These are phyloP conservation scores for Tuber indicum DNA, from an alignment of 495 filamentous ascomycete species.

Conservation along the genomic window DNA sequence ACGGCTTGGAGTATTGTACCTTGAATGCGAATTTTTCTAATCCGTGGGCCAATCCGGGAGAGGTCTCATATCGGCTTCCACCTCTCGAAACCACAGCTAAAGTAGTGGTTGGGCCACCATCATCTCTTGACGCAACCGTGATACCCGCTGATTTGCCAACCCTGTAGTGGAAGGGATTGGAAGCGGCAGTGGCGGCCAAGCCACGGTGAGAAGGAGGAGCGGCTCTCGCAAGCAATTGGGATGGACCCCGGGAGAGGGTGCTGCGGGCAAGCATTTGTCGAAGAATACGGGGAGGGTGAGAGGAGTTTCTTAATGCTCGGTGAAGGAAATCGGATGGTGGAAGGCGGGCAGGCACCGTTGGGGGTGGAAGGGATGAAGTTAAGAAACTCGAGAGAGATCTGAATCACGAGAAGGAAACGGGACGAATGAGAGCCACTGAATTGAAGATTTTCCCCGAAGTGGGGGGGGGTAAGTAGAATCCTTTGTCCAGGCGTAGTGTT, in stretches of 20 bases:
- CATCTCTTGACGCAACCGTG: conserved; percentile 84
- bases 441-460: conserved; percentile 23
- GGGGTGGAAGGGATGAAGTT: conserved; percentile 7
- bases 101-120: conserved; percentile 77
- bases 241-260: conserved; percentile 28
- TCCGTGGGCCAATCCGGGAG: conserved; percentile 81
- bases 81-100: conserved; percentile 87
- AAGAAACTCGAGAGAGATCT: conserved; percentile 8
- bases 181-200: conserved; percentile 71
- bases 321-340: conserved; percentile 12
- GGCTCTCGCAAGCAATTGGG: conserved; percentile 55
- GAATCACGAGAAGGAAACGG: conserved; percentile 5
- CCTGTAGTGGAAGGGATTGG: conserved; percentile 74
- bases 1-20: conserved; percentile 50
- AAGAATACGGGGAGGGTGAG: conserved; percentile 36
- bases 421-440: conserved; percentile 20
- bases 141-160: conserved; percentile 75
- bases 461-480: conserved; percentile 9
- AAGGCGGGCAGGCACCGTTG: conserved; percentile 4
- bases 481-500: conserved; percentile 5
- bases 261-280: conserved; percentile 47
- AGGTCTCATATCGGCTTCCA: conserved; percentile 81
- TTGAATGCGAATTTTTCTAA: conserved; percentile 94
- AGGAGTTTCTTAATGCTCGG: conserved; percentile 16
- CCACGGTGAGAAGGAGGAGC: conserved; percentile 54